These are phyloP conservation scores for Cornus suecica DNA, from an alignment of 148 eudicot species.

Conservation along the genomic window DNA sequence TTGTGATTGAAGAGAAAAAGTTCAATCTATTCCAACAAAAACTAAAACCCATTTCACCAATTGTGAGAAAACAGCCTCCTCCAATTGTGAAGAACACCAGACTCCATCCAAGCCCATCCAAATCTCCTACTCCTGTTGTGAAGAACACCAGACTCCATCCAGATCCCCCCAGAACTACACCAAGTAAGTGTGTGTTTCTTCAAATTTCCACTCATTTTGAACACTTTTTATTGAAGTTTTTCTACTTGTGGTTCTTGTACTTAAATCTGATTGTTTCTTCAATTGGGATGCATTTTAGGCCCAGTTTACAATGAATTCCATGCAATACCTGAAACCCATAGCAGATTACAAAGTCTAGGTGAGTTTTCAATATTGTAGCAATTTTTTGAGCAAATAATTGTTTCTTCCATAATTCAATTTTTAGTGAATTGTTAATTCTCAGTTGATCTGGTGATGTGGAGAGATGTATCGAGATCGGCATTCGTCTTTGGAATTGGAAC, in stretches of 20 bases:
- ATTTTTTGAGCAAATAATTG: no score
- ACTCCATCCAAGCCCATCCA: conserved; percentile 28
- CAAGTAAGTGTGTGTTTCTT: conserved; percentile 22
- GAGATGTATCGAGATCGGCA: conserved; percentile 64
- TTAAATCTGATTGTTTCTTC: not conserved
- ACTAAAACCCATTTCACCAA: conserved; percentile 24
- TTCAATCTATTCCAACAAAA: conserved; percentile 19
- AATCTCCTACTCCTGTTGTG: conserved; percentile 15
- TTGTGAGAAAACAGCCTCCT: conserved; percentile 31
- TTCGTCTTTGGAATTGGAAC: conserved; percentile 66
- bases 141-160: conserved; percentile 26
- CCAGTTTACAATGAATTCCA: conserved; percentile 25
- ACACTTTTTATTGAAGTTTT: not conserved
- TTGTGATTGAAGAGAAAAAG: conserved; percentile 34
- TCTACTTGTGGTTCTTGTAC: not conserved
- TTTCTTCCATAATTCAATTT: no score
- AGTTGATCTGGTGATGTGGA: conserved; percentile 81
- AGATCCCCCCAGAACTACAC: conserved; percentile 32
- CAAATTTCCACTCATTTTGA: not conserved
- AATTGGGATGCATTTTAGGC: conserved; percentile 7
- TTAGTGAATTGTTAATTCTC: conserved; percentile 9
- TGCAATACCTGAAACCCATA: conserved; percentile 34
- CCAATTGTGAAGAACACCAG: conserved; percentile 25
- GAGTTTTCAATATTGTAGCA: conserved; percentile 9
- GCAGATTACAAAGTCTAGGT: conserved; percentile 60